Evolutionary conservation across 2,329 filamentous ascomycete genomes (phyloP), one percentile per base, ranked within the genome.

Genomic region (Onygenales sp.): DNA sequence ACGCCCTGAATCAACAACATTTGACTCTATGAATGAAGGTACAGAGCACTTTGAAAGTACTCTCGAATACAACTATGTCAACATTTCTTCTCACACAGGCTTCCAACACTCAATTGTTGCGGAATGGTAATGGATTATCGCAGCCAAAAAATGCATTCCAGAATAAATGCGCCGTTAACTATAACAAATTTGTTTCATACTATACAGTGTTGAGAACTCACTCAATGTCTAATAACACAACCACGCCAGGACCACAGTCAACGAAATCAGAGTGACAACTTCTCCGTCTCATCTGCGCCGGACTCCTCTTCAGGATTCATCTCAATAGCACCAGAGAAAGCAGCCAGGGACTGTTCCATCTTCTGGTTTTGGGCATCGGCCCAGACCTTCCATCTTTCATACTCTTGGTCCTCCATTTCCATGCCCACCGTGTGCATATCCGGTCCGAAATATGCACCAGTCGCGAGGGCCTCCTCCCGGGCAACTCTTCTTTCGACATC

Each of bases 401-500:
- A 95, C 56, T 83, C 77, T 61, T 79, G 72, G 71, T 94, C 84
- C 72, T 98, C 93, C 51, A 95, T 77, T 57, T 84, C 75, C 82
- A 93, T 87, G 59, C 88, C 84, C 54, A 95, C 76, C 56, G 95
- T 85, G 50, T 90, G 68, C 55, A 81, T 78, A 43, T 81, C 78
- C 70, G 85, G 87, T 68, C 89, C 89, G 68, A 97, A 97, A 76
- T 89, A 89, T 50, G 90, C 91, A 51, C 93, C 93, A 5, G 87
- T 85, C 63, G 87, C 81, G 58, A 84, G 77, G 32, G 93, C 92
- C 72, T 98, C 93, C 72, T 98, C 93, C 49, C 83, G 78, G 7
- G 92, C 88, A 55, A 98, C 80, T 61, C 91, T 84, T 61, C 82
- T 79, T 72, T 92, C 84, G 47, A 95, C 81, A 59, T 96, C 90